Conservation (phyloP, 495 filamentous ascomycete species). For the Podospora anserina region DNA sequence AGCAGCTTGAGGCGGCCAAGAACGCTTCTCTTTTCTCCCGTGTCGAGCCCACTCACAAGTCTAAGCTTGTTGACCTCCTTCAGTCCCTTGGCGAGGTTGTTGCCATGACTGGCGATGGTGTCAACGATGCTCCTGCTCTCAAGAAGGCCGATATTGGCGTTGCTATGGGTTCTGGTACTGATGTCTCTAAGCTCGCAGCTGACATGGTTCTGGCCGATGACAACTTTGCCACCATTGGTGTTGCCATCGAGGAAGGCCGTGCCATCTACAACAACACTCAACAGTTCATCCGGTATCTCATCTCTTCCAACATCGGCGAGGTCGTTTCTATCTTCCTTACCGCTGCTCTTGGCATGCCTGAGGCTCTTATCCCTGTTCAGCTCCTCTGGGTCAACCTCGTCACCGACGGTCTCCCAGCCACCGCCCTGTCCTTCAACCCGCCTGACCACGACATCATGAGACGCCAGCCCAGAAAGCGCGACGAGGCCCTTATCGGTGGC, state of each 20-base stretch:
- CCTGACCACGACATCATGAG: conserved; percentile 97
- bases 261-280: conserved; percentile 99
- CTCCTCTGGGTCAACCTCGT: conserved; percentile 99
- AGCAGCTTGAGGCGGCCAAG: conserved; percentile 80
- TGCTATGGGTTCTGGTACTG: conserved; percentile 97
- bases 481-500: conserved; percentile 84
- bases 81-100: conserved; percentile 93
- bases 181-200: conserved; percentile 93
- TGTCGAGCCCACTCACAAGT: conserved; percentile 94
- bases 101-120: conserved; percentile 98
- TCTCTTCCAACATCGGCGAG: conserved; percentile 98
- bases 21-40: conserved; percentile 92
- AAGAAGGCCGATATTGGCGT: conserved; percentile 99
- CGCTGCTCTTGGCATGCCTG: conserved; percentile 94
- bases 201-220: conserved; percentile 99
- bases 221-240: conserved; percentile 97
- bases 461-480: conserved; percentile 81
- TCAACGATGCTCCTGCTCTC: conserved; percentile 96
- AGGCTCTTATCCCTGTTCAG: conserved; percentile 96
- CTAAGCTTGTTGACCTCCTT: conserved; percentile 90
- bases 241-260: conserved; percentile 93
- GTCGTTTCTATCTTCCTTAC: conserved; percentile 99
- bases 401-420: conserved; percentile 95
- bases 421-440: conserved; percentile 95
- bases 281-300: conserved; percentile 98